Conservation (phyloP, 331 rosid genomes). For the Stylosanthes scabra region DNA sequence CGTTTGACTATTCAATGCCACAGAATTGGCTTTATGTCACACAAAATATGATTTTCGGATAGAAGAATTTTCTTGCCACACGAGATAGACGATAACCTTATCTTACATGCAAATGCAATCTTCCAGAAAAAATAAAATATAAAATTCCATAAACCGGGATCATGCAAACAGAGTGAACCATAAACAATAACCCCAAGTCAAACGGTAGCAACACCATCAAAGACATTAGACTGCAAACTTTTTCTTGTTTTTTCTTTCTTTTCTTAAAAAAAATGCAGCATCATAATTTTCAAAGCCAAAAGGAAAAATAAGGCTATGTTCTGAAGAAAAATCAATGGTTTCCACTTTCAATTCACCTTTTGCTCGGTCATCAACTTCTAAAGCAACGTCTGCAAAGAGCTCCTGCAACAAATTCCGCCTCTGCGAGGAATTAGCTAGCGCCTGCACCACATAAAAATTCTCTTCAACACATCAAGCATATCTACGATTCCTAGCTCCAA, state of each 20-base stretch:
- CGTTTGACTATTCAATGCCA: too few species aligned
- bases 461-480: neutral
- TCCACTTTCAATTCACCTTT: slow-evolving; percentile 60
- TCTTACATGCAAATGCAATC: neutral
- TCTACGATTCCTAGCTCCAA: neutral
- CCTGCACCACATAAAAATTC: slow-evolving; percentile 55
- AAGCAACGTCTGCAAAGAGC: slow-evolving; percentile 91
- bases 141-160: too few species aligned
- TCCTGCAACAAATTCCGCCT: slow-evolving; percentile 94
- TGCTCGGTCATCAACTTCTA: slow-evolving; percentile 94
- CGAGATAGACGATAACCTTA: neutral
- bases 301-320: neutral
- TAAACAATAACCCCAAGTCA: too few species aligned
- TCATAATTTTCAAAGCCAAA: slow-evolving; percentile 1
- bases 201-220: too few species aligned
- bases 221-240: slow-evolving; percentile 1
- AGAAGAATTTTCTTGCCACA: slow-evolving; percentile 12
- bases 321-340: slow-evolving; percentile 4
- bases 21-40: too few species aligned
- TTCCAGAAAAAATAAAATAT: too few species aligned
- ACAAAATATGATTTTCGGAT: neutral
- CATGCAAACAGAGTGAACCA: too few species aligned
- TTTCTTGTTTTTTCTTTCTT: too few species aligned
- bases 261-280: neutral
- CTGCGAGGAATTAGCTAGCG: slow-evolving; percentile 77